Base-by-base conservation (phyloP, 2,329 filamentous ascomycete species). In the Claviceps digitariae region DNA sequence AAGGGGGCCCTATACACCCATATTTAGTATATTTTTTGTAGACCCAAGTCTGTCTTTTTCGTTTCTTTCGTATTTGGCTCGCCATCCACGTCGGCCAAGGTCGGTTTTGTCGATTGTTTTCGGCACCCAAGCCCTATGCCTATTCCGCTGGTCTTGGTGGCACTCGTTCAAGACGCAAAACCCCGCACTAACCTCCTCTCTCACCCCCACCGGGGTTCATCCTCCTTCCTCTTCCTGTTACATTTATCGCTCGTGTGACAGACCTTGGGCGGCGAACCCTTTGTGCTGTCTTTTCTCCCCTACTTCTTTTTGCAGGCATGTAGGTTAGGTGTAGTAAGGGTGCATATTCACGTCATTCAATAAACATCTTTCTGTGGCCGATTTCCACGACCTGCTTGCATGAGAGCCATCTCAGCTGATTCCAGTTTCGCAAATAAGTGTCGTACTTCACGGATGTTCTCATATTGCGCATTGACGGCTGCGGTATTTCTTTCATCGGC, bases 391-490 rank as follows among this genome's bases (percentile, higher is more conserved):
- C 27, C 34, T 36, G 12, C 48, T n/a, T 51, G 49, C 41, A 31
- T 38, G 3, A 56, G 43, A 29, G 41, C 38, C 13, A 50, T 46
- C 25, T 55, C 55, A 41, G 55, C 48, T 47, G 69, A 57, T 43
- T 68, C 66, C 49, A 89, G 63, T 52, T 78, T 82, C 48, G 78
- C 75, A 60, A 90, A 90, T 25, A 94, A 75, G 36, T 85, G 81
- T 58, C 82, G 83, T 67, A 93, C 82, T 61, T 91, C 84, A 47
- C 82, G 79, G 21, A 93, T 68, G 59, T 84, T 85, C 62, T 87
- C 82, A 7, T 74, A 72, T 55, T 79, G 76, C 2, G 75, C 69
- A 20, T 76, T 74, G n/a, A 74, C 72, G 0, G 78, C 79, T 21
- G 74, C 79, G 8, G 78, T 72, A 55, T 81, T 86, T 48, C 88